Conservation (phyloP, 805 yeast genomes). For the Torulaspora maleeae region DNA sequence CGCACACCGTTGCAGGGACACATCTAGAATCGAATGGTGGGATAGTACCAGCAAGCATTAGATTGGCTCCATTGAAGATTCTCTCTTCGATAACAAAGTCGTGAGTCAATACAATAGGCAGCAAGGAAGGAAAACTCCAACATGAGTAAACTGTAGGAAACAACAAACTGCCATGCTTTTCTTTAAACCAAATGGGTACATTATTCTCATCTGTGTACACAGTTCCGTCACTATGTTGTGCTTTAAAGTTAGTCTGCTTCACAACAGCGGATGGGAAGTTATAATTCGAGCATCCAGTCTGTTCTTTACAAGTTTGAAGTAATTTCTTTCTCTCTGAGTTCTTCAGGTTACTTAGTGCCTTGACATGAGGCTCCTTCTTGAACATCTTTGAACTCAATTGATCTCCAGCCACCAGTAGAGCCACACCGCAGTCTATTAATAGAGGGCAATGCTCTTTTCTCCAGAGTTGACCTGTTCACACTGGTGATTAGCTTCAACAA, state of each 20-base stretch:
- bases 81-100: constrained; percentile 58
- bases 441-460: background rate
- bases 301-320: constrained; percentile 40
- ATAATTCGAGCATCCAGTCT: constrained; percentile 37
- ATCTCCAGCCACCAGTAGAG: background rate
- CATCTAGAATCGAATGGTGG: constrained; percentile 52
- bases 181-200: constrained; percentile 68
- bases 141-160: constrained; percentile 71
- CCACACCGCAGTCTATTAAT: too few relatives aligned
- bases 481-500: background rate
- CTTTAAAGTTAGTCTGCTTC: constrained; percentile 63
- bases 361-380: constrained; percentile 44
- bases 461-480: background rate
- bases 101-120: constrained; percentile 71
- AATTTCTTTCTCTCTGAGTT: constrained; percentile 64
- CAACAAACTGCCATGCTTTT: constrained; percentile 46
- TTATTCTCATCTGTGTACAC: constrained; percentile 61
- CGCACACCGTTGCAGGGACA: constrained; percentile 58
- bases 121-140: constrained; percentile 61
- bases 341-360: constrained; percentile 74
- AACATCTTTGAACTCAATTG: constrained; percentile 23
- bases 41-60: constrained; percentile 68
- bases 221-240: constrained; percentile 49
- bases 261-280: constrained; percentile 40
- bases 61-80: constrained; percentile 72